phyloP scores from a whole-genome alignment of 805 yeast species.

The Pichia pseudocactophila region DNA sequence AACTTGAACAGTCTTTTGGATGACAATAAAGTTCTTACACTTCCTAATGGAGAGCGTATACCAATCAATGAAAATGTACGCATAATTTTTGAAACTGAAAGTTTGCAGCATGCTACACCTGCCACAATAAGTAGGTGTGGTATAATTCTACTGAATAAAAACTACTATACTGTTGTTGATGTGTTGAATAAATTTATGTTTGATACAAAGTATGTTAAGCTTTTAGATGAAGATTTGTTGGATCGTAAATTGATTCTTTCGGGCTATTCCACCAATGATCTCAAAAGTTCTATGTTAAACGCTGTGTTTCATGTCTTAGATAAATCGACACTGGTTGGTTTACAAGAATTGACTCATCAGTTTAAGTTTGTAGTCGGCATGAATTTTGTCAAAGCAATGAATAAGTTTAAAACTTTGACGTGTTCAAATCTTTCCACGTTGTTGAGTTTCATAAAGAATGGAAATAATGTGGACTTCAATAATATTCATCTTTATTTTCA shows the following conservation, averaged over 20 bases:
- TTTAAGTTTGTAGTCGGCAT: not conserved
- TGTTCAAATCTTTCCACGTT: too few relatives aligned
- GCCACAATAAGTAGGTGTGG: conserved; percentile 95
- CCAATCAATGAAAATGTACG: conserved; percentile 54
- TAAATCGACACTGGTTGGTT: conserved; percentile 9
- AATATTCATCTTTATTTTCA: conserved; percentile 20
- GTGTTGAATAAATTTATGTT: conserved; percentile 10
- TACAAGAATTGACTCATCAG: not conserved
- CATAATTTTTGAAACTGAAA: conserved; percentile 70
- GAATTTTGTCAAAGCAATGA: too few relatives aligned
- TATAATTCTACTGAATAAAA: conserved; percentile 60
- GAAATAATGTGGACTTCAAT: conserved; percentile 19
- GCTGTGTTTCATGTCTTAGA: conserved; percentile 10
- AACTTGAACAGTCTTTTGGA: conserved; percentile 84
- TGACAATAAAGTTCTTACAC: conserved; percentile 71
- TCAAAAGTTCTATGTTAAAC: conserved; percentile 1
- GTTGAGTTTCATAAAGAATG: conserved; percentile 10
- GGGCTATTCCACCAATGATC: conserved; percentile 3
- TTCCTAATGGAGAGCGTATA: conserved; percentile 86
- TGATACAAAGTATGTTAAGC: conserved; percentile 10
- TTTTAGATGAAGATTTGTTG: conserved; percentile 11
- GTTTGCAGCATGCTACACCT: conserved; percentile 60
- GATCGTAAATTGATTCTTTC: conserved; percentile 1
- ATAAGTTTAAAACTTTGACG: too few relatives aligned
- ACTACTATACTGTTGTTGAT: conserved; percentile 8